phyloP scores from a whole-genome alignment of 1,284 basidiomycete species.

The Pseudozyma thailandica region DNA sequence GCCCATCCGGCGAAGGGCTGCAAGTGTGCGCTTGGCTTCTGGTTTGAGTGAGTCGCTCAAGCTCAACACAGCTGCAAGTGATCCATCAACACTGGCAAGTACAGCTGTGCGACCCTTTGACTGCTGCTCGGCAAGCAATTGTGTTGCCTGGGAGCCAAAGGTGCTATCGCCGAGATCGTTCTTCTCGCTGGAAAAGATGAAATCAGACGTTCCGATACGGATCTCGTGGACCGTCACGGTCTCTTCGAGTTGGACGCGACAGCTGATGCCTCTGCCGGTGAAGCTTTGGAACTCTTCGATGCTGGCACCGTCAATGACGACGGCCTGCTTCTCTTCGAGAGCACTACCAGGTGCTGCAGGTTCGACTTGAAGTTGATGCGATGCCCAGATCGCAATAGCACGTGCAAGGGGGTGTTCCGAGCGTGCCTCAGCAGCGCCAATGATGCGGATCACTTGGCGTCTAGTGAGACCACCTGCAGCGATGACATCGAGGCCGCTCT shows the following conservation, averaged over 20 bases:
- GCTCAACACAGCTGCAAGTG: conserved; percentile 50
- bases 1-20: conserved; percentile 55
- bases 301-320: conserved; percentile 69
- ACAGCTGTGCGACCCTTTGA: conserved; percentile 58
- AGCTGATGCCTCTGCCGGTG: conserved; percentile 85
- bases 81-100: conserved; percentile 57
- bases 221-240: conserved; percentile 52
- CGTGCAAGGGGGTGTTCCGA: conserved; percentile 97
- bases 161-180: conserved; percentile 12
- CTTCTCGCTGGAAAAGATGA: conserved; percentile 26
- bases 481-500: conserved; percentile 19
- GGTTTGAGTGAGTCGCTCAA: conserved; percentile 64
- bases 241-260: conserved; percentile 45
- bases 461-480: conserved; percentile 35
- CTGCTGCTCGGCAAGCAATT: conserved; percentile 46
- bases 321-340: conserved; percentile 3
- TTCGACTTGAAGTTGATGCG: conserved; percentile 72
- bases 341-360: not conserved
- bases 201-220: conserved; percentile 54
- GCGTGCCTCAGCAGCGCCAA: conserved; percentile 85
- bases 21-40: conserved; percentile 54
- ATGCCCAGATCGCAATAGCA: conserved; percentile 81
- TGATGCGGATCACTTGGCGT: conserved; percentile 71
- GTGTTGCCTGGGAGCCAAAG: conserved; percentile 16
- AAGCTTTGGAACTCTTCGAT: conserved; percentile 80